Conservation (phyloP, 1,284 basidiomycete genomes). For the Heliocybe sulcata region DNA sequence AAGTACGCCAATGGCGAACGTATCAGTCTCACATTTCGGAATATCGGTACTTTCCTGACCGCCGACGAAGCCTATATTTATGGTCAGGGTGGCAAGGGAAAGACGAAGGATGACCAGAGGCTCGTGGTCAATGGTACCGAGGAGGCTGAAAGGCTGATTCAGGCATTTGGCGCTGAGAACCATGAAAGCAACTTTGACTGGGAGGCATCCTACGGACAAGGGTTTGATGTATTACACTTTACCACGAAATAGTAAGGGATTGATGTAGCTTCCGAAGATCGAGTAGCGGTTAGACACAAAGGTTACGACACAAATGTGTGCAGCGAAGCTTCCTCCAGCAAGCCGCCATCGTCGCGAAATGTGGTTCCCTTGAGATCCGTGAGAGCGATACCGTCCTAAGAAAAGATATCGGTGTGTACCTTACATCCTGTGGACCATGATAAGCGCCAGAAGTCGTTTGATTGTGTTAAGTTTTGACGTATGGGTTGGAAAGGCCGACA, state of each 20-base stretch:
- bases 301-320: too few relatives aligned
- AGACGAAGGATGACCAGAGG: slow-evolving; percentile 42
- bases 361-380: too few relatives aligned
- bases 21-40: slow-evolving; percentile 71
- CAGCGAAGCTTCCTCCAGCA: too few relatives aligned
- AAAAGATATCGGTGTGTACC: too few relatives aligned
- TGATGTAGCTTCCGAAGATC: not conserved
- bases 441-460: too few relatives aligned
- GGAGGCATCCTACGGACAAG: slow-evolving; percentile 52
- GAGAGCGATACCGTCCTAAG: too few relatives aligned
- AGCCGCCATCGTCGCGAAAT: too few relatives aligned
- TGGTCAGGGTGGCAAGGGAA: slow-evolving; percentile 62
- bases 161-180: slow-evolving; percentile 67
- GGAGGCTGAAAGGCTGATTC: slow-evolving; percentile 43
- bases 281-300: too few relatives aligned
- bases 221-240: slow-evolving; percentile 65
- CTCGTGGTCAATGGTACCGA: slow-evolving; percentile 41
- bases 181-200: slow-evolving; percentile 60
- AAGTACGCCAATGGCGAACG: slow-evolving; percentile 46
- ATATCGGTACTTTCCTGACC: slow-evolving; percentile 66
- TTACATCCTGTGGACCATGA: too few relatives aligned
- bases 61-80: slow-evolving; percentile 43
- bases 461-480: too few relatives aligned
- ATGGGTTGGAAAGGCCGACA: too few relatives aligned
- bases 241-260: slow-evolving; percentile 2